phyloP scores from a whole-genome alignment of 169 alveolate species.

The Blepharisma undulans region DNA sequence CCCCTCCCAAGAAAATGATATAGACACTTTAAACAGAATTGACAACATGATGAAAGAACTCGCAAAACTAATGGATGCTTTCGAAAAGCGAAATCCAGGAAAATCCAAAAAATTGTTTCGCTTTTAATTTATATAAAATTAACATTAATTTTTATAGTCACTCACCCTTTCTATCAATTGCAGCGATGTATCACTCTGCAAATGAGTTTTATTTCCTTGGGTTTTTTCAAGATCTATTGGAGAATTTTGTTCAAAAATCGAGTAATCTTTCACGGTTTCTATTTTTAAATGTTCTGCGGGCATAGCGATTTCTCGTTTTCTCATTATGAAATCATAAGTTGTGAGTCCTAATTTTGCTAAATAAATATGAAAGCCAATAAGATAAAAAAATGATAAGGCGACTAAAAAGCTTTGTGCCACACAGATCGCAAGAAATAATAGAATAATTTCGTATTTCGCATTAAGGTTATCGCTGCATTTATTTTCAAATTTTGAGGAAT shows the following conservation, averaged over 20 bases:
- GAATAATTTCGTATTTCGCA: background rate
- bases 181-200: background rate
- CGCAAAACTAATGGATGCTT: background rate
- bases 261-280: background rate
- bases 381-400: conserved; percentile 37
- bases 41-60: background rate
- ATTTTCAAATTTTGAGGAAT: background rate
- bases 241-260: background rate
- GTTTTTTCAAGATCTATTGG: background rate
- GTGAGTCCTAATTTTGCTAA: conserved; percentile 58
- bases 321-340: conserved; percentile 57
- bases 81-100: background rate
- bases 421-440: background rate
- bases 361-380: conserved; percentile 50
- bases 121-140: too few species aligned
- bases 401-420: conserved; percentile 38
- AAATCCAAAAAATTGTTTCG: background rate
- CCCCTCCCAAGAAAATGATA: background rate
- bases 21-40: background rate
- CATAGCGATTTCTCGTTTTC: background rate
- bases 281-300: background rate
- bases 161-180: background rate
- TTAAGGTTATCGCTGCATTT: background rate
- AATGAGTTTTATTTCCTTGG: background rate
- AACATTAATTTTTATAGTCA: background rate